Evolutionary conservation across 2,329 filamentous ascomycete species (phyloP), one percentile per base, ranked within the genome.

Genomic region (Pseudocercospora crystallina): DNA sequence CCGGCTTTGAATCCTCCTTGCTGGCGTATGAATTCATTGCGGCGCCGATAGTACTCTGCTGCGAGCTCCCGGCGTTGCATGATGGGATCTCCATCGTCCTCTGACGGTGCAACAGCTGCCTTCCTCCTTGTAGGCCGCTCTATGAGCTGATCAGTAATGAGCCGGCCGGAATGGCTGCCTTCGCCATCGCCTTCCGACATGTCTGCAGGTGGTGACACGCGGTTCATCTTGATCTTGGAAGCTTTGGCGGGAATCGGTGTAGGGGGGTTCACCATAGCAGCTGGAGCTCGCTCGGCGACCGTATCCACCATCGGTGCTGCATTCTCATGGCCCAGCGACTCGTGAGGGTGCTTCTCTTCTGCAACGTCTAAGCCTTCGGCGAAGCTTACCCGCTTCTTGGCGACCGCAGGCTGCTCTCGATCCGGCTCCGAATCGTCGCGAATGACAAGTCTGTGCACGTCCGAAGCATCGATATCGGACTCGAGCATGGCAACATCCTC

Each of bases 21-120:
- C 61, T 84, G 81, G 60, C 90, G 83, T 47, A 96, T 90, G 71
- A 95, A 85, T 63, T 81, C 82, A 66, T 91, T 95, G 14, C 92
- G 86, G 69, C 89, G 78, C 38, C 82, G 84, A 68, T 95, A 87
- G 69, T 95, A 95, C 65, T 95, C 88, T 33, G 83, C 81, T 7
- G 88, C 85, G 11, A 95, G 84, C 68, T 95, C 87, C 56, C 88
- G 84, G 46, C 87, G 80, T 43, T 92, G 76, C 29, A 91, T 74
- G 14, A 83, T 77, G 5, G 87, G 82, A 60, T 96, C 73, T 35
- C 73, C 67, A 8, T 71, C 69, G 14, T 71, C 68, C 12, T 73
- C 47, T 57, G 71, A 64, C n/a, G 70, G 69, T 10, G 67, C 57
- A 1, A 66, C 43, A 2, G 64, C 56, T 2, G 55, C 49, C 8